Evolutionary conservation across 2,329 filamentous ascomycete species (phyloP).

Genomic region (Ramichloridium luteum): DNA sequence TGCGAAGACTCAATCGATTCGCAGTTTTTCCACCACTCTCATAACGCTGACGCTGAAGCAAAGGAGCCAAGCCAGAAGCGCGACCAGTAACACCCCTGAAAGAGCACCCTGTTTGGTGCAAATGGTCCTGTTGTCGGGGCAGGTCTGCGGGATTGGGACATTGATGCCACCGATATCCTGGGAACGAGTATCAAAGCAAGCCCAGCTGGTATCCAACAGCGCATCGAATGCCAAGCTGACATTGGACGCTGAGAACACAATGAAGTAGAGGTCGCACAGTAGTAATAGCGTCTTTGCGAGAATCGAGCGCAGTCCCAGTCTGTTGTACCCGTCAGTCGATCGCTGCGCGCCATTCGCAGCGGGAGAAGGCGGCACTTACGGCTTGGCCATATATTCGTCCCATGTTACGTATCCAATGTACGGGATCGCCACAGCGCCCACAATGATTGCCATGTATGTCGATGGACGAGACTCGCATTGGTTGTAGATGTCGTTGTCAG

Average conservation of each 20-base stretch:
- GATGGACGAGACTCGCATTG: slow-evolving; percentile 43
- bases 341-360: no score
- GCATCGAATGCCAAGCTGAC: slow-evolving; percentile 80
- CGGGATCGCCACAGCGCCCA: slow-evolving; percentile 77
- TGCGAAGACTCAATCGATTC: no score
- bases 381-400: slow-evolving; percentile 92
- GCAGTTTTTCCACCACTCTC: slow-evolving; percentile 27
- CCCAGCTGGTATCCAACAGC: slow-evolving; percentile 51
- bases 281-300: slow-evolving; percentile 81
- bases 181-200: slow-evolving; percentile 26
- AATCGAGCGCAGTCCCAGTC: slow-evolving; percentile 66
- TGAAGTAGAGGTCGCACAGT: slow-evolving; percentile 86
- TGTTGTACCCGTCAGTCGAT: slow-evolving; percentile 12
- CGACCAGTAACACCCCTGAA: slow-evolving; percentile 66
- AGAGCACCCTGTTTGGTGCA: slow-evolving; percentile 57
- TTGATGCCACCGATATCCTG: slow-evolving; percentile 10
- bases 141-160: slow-evolving; percentile 20
- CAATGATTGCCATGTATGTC: slow-evolving; percentile 74
- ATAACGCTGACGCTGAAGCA: slow-evolving; percentile 69
- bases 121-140: slow-evolving; percentile 32
- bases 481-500: slow-evolving; percentile 17
- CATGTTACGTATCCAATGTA: slow-evolving; percentile 91
- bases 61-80: slow-evolving; percentile 76
- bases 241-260: slow-evolving; percentile 93
- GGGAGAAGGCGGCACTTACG: no score